phyloP scores from a whole-genome alignment of 805 yeast species.

The Candida oleophila region DNA sequence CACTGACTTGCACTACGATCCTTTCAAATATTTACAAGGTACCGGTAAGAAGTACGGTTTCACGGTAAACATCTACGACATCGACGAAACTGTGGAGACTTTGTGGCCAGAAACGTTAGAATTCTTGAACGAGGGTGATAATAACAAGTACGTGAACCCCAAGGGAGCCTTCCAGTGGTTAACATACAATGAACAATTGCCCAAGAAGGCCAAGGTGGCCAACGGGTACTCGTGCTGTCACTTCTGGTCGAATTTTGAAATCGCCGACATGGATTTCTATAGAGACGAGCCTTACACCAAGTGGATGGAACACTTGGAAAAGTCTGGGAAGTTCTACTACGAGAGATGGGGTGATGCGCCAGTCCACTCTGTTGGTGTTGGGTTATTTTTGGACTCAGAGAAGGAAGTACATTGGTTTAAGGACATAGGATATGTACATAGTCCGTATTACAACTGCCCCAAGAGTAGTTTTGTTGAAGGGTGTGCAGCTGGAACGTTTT shows the following conservation, averaged over 20 bases:
- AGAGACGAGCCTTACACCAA: constrained; percentile 45
- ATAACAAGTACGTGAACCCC: constrained; percentile 49
- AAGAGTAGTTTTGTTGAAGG: constrained; percentile 40
- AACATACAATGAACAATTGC: constrained; percentile 51
- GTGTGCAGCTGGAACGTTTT: constrained; percentile 57
- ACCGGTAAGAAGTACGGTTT: constrained; percentile 22
- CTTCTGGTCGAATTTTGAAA: constrained; percentile 66
- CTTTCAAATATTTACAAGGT: constrained; percentile 21
- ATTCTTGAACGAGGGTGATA: constrained; percentile 40
- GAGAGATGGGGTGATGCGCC: constrained; percentile 65
- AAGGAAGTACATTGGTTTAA: constrained; percentile 42
- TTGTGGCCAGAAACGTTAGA: constrained; percentile 20
- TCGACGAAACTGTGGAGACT: constrained; percentile 19
- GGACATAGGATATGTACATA: constrained; percentile 43
- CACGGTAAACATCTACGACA: constrained; percentile 21
- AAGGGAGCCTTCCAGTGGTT: constrained; percentile 55
- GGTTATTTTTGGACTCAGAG: constrained; percentile 34
- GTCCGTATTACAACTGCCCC: constrained; percentile 44
- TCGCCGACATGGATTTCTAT: constrained; percentile 51
- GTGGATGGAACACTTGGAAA: constrained; percentile 47
- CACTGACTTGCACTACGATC: constrained; percentile 21
- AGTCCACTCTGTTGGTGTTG: constrained; percentile 41
- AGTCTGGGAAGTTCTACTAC: constrained; percentile 54
- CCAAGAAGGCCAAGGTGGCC: constrained; percentile 39
- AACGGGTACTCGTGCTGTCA: constrained; percentile 59